Base-by-base conservation (phyloP, 176 grass and related monocot species). In the Triticum dicoccoides region DNA sequence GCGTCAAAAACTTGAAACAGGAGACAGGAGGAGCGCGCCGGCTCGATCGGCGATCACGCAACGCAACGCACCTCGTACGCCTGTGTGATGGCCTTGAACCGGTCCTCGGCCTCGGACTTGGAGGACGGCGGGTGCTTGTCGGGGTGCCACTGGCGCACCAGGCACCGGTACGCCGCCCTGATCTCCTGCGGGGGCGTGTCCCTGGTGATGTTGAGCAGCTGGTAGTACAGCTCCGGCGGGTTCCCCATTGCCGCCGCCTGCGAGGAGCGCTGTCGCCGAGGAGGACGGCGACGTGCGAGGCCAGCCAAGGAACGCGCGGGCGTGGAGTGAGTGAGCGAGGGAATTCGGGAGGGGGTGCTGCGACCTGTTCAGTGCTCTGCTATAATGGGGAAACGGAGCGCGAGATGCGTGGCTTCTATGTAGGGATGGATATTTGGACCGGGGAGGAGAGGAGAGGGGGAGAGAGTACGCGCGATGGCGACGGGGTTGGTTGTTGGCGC, bases 101-200 rank as follows among this genome's bases (percentile, higher is more conserved):
- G 82, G 0, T 93, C 86, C 83, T 98, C 93, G 11, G 93, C 95
- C 29, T 90, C 77, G n/a, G 83, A 51, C 85, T 86, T 91, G 73
- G 95, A 89, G 47, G 88, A 88, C 42, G 93, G 85, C 51, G 93
- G 95, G 89, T 95, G 95, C 85, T 93, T 98, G 89, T 98, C 95
- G 32, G 95, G 95, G 84, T 98, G 95, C 93, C 95, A 98, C 77
- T 93, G 94, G 44, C 89, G 88, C 5, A 61, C 93, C 35, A 98
- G 87, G 15, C 21, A 77, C 61, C 70, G 72, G 89, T 92, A 95
- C 14, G 96, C 93, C 29, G 85, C 83, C 83, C 93, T 83, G 89
- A 98, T 84, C 23, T 92, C 86, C 74, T 91, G 91, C 25, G 89
- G 84, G 27, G 89, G 86, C 61, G 93, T 92, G 85, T 91, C 84